Base-by-base conservation (phyloP, 495 filamentous ascomycete species). In the Cairneyella variabilis region DNA sequence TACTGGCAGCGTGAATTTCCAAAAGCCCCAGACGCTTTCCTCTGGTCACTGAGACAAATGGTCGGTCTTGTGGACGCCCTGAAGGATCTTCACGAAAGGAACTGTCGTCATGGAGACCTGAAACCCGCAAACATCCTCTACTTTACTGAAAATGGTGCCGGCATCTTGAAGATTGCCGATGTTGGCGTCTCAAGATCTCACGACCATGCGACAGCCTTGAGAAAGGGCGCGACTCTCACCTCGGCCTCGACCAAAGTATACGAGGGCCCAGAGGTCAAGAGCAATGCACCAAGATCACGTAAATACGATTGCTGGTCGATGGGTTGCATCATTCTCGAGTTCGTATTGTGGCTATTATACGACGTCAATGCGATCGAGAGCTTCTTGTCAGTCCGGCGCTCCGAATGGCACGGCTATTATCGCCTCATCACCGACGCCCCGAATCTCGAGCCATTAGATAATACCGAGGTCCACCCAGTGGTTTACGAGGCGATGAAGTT, bases 261-360 rank as follows among this genome's bases (percentile, higher is more conserved):
- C 26, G 46, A 49, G 27, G 6, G 6, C 18, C 46, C 46, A 18
- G 46, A 49, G 25, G 50, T 38, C 4, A 17, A 40, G 18, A 6
- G 17, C 38, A 63, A 65, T 16, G 46, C 38, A 6, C 26, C 18
- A 0, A 60, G 56, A 41, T 63, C 62, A 8, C 62, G 66, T 7
- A 48, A 17, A 26, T 69, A 64, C 44, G 68, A 70, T 26, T 62
- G 66, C n/a, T 71, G 67, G 68, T 66, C 67, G 3, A 59, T 71
- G 39, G 68, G 68, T 2, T 71, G 68, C 36, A 59, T 71, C 21
- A 59, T 56, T 16, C 47, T 69, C 6, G 68, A 70, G 52, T 57
- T 62, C 25, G 27, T 64, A 25, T 53, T 71, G 21, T 69, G 68
- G 38, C 38, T 40, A 17, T 20, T 40, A 20, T 40, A 40, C 16